Conservation (phyloP, 805 yeast genomes). For the Candida xyloterini region DNA sequence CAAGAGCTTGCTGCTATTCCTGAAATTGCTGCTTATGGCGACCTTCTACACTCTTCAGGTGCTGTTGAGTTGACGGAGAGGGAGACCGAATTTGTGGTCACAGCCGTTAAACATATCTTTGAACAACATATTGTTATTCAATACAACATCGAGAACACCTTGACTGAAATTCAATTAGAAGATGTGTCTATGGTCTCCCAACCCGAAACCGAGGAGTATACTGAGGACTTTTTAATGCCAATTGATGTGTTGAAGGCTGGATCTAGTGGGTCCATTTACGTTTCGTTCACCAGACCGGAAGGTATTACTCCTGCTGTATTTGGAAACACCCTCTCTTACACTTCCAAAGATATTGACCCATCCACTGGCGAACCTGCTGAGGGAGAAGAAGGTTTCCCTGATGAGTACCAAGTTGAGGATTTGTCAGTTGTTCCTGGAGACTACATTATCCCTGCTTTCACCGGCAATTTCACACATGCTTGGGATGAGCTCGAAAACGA, state of each 20-base stretch:
- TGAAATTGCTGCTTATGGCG: conserved; percentile 72
- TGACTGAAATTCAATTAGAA: conserved; percentile 71
- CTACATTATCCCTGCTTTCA: conserved; percentile 71
- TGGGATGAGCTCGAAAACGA: conserved; percentile 74
- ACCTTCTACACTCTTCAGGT: conserved; percentile 66
- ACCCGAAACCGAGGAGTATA: conserved; percentile 54
- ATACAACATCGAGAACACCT: conserved; percentile 80
- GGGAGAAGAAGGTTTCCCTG: conserved; percentile 82
- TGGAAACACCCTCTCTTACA: conserved; percentile 66
- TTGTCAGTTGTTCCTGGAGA: conserved; percentile 76
- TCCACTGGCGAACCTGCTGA: conserved; percentile 63
- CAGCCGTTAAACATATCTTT: conserved; percentile 79
- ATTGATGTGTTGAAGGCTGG: conserved; percentile 70
- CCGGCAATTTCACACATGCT: conserved; percentile 67
- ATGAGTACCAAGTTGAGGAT: conserved; percentile 88
- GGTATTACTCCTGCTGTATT: conserved; percentile 43
- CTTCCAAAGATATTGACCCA: conserved; percentile 76
- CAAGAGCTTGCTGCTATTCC: conserved; percentile 68
- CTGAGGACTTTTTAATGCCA: conserved; percentile 73
- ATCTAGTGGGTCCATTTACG: conserved; percentile 71
- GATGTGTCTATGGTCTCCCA: conserved; percentile 70
- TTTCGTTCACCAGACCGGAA: conserved; percentile 64
- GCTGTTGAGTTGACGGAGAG: conserved; percentile 74
- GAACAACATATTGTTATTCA: conserved; percentile 72
- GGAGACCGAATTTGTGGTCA: conserved; percentile 91